phyloP scores from a whole-genome alignment of 1,284 basidiomycete genomes.

The Irpex rosettiformis region DNA sequence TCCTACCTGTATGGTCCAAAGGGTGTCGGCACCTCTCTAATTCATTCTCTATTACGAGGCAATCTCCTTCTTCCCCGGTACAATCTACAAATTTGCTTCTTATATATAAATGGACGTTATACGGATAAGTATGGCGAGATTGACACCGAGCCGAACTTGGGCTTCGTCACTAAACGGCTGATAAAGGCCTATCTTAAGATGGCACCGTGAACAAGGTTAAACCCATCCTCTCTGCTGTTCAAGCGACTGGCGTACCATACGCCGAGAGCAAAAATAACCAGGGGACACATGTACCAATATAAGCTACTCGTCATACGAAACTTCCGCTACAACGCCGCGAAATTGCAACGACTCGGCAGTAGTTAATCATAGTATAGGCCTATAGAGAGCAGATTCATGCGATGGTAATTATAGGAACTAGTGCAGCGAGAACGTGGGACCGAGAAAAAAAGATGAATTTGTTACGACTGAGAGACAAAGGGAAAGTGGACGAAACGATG shows the following conservation, averaged over 20 bases:
- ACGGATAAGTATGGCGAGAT: too few species aligned
- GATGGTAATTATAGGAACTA: neutral
- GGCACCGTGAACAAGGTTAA: neutral
- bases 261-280: neutral
- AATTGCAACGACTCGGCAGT: neutral
- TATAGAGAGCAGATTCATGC: neutral
- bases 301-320: too few species aligned
- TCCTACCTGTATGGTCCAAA: neutral
- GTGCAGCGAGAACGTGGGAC: neutral
- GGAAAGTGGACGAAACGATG: neutral
- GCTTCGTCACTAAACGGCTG: too few species aligned
- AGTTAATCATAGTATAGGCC: neutral
- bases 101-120: too few species aligned
- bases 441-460: too few species aligned
- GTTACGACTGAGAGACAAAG: neutral
- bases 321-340: too few species aligned
- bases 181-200: too few species aligned
- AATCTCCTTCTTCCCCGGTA: neutral
- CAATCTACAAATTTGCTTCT: neutral
- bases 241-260: neutral
- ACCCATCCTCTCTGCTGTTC: neutral
- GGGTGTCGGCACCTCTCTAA: neutral
- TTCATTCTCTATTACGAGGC: neutral
- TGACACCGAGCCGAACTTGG: neutral
- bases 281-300: too few species aligned